Percentiles rank a stretch among this genome's conserved stretches.
Evolutionary conservation across 2,329 filamentous ascomycete genomes (phyloP).

Genomic region (Apiospora kogelbergensis): DNA sequence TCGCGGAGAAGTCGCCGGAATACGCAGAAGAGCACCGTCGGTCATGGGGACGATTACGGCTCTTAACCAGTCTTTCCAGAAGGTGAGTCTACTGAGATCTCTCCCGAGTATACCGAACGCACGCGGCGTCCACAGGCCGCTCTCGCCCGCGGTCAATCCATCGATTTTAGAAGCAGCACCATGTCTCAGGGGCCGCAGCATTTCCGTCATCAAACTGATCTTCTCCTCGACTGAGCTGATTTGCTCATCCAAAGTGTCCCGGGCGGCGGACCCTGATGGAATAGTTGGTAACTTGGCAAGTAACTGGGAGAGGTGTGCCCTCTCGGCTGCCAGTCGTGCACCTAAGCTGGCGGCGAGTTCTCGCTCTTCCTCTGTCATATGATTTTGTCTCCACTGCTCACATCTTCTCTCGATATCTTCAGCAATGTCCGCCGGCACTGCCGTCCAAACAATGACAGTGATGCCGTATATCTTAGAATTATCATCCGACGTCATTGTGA

Average conservation of each 20-base stretch:
- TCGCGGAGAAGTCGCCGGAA: slow-evolving; percentile 85
- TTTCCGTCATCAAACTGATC: slow-evolving; percentile 94
- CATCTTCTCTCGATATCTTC: slow-evolving; percentile 81
- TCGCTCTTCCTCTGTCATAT: slow-evolving; percentile 88
- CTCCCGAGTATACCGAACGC: slow-evolving; percentile 90
- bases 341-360: slow-evolving; percentile 91
- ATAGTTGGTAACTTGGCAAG: slow-evolving; percentile 79
- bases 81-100: slow-evolving; percentile 78
- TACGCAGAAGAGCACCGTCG: slow-evolving; percentile 76
- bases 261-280: slow-evolving; percentile 74
- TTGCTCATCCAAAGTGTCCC: slow-evolving; percentile 86
- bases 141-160: slow-evolving; percentile 91
- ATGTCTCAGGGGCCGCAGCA: slow-evolving; percentile 87
- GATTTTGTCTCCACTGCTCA: slow-evolving; percentile 79
- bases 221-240: slow-evolving; percentile 97
- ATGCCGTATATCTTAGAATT: slow-evolving; percentile 91
- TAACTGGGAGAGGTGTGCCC: slow-evolving; percentile 85
- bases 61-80: slow-evolving; percentile 99
- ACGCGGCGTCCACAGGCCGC: slow-evolving; percentile 90
- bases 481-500: slow-evolving; percentile 94
- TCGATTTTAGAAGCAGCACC: slow-evolving; percentile 97
- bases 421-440: slow-evolving; percentile 76
- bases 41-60: slow-evolving; percentile 95
- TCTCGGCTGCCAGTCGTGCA: slow-evolving; percentile 80
- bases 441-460: slow-evolving; percentile 89